Percentiles rank a stretch among this genome's conserved stretches.
Conservation (phyloP, 176 grass and related monocot species). For the Phoenix dactylifera region DNA sequence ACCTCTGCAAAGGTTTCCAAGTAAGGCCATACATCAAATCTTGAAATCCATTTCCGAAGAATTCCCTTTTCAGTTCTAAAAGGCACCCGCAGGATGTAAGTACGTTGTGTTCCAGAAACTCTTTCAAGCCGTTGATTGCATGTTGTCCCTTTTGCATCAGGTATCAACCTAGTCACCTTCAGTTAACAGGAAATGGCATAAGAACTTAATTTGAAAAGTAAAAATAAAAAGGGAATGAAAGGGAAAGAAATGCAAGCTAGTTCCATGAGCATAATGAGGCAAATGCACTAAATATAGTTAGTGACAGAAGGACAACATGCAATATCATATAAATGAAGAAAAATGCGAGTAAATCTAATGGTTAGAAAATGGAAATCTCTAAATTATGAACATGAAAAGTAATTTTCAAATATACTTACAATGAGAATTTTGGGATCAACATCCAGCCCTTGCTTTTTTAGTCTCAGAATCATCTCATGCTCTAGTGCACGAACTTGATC, state of each 20-base stretch:
- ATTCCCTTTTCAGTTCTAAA: constrained; percentile 75
- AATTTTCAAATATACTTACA: constrained; percentile 35
- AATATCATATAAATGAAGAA: too few relatives aligned
- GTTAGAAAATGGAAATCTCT: too few relatives aligned
- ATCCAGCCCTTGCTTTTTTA: constrained; percentile 76
- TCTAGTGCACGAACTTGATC: constrained; percentile 93
- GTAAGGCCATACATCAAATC: constrained; percentile 97
- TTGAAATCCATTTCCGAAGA: constrained; percentile 87
- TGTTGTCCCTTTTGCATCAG: constrained; percentile 88
- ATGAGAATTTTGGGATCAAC: constrained; percentile 89
- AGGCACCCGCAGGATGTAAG: constrained; percentile 69
- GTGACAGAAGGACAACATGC: too few relatives aligned
- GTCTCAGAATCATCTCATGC: constrained; percentile 85
- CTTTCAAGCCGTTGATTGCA: constrained; percentile 88
- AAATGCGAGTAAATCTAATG: too few relatives aligned
- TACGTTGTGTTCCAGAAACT: constrained; percentile 72
- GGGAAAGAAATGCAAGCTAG: not conserved
- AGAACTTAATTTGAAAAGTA: not conserved
- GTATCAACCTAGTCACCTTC: constrained; percentile 91
- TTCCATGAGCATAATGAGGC: too few relatives aligned
- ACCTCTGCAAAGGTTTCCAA: constrained; percentile 77
- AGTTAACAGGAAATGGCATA: constrained; percentile 2
- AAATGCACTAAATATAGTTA: too few relatives aligned
- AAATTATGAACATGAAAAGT: not conserved
- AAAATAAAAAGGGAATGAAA: constrained; percentile 3